phyloP scores from a whole-genome alignment of 495 filamentous ascomycete genomes.

The Hypoxylon fragiforme region DNA sequence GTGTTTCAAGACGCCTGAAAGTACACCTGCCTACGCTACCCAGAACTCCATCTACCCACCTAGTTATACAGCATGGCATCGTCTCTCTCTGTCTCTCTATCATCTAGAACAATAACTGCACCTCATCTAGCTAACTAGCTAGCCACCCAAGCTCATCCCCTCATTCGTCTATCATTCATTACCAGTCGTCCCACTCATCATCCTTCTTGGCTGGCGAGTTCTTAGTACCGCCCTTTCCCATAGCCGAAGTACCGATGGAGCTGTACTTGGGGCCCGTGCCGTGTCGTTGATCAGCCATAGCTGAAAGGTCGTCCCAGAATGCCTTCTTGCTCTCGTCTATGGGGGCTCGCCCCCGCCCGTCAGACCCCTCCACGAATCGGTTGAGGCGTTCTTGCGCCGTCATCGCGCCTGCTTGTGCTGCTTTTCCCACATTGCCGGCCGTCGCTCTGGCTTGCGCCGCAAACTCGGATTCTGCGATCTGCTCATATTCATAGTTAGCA shows the following conservation, averaged over 20 bases:
- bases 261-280: constrained; percentile 39
- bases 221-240: constrained; percentile 59
- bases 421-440: constrained; percentile 66
- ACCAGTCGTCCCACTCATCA: constrained; percentile 70
- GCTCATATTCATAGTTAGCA: constrained; percentile 11
- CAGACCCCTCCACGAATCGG: constrained; percentile 72
- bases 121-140: constrained; percentile 1
- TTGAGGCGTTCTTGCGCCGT: constrained; percentile 76
- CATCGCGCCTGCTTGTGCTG: constrained; percentile 62
- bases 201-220: constrained; percentile 51
- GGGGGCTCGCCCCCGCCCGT: constrained; percentile 41
- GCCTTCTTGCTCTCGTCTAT: constrained; percentile 69
- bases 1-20: constrained; percentile 11
- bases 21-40: constrained; percentile 23
- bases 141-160: no score
- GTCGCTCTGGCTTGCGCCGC: constrained; percentile 76
- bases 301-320: constrained; percentile 87
- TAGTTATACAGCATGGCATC: constrained; percentile 31
- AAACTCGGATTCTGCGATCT: constrained; percentile 87
- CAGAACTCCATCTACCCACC: constrained; percentile 26
- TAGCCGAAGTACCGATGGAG: constrained; percentile 73
- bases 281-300: constrained; percentile 51
- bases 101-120: constrained; percentile 23
- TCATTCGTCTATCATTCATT: constrained; percentile 10
- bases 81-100: no score